Evolutionary conservation across 1,139 yeast genomes (phyloP), one percentile per base, ranked within the genome.

Genomic region (Yamadazyma siamensis): DNA sequence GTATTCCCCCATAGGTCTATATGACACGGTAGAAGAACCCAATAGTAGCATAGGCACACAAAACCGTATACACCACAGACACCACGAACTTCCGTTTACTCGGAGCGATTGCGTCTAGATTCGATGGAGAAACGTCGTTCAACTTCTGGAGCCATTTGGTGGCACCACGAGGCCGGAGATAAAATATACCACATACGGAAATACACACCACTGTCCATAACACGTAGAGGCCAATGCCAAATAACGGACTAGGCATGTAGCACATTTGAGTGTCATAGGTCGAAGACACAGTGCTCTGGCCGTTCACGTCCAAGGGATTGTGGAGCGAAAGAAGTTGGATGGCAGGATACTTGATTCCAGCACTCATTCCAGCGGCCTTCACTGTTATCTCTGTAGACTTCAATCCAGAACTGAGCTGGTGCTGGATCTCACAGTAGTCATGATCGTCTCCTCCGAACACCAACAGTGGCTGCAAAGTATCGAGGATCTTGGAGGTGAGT

Each of bases 391-490:
- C 98, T 29, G 80, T 77, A 0, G 84, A 73, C 5, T 48, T 46
- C 8, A 47, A 42, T 11, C 57, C 56, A 6, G 43, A 38, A 42
- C 70, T 77, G 2, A 69, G 56, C 47, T 19, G 13, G 29, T 44
- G 48, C 9, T 61, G 57, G 10, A 84, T 74, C 41, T 83, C 88
- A 56, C 98, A 91, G 43, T 87, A 89, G 54, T 91, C 98, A 58
- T 91, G 98, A 52, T 91, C 98, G 52, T 91, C 98, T 1, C 98
- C 98, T 4, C 95, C 80, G 51, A 88, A 85, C 1, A 86, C 69
- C 6, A 81, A 59, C 12, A 63, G 60, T 0, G 98, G 98, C 30
- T 70, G 62, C 1, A 88, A 52, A 4, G 59, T 57, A 4, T 65
- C 50, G 23, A 91, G 54, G 6, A 91, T 68, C 13, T 69, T 63